Percentiles rank a stretch among this genome's conserved stretches.
phyloP scores from a whole-genome alignment of 345 rosid species.

The Hibiscus syriacus region DNA sequence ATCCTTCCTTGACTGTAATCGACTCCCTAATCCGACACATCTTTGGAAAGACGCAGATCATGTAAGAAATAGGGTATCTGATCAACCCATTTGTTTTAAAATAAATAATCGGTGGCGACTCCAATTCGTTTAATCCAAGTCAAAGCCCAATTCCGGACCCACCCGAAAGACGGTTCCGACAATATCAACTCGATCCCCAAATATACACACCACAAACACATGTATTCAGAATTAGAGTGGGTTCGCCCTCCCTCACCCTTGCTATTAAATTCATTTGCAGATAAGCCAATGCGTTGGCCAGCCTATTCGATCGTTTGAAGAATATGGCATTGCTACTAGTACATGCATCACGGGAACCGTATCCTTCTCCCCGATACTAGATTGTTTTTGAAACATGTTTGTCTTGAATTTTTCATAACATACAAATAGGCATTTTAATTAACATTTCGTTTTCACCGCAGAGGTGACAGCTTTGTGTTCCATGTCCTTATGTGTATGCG shows the following conservation, averaged over 20 bases:
- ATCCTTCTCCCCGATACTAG: neutral
- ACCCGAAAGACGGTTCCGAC: too few species aligned
- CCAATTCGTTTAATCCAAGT: too few species aligned
- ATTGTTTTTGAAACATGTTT: neutral
- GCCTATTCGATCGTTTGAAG: neutral
- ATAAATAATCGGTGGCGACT: too few species aligned
- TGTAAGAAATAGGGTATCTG: too few species aligned
- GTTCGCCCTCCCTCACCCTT: neutral
- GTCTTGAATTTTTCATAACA: neutral
- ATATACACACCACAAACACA: neutral
- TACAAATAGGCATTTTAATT: neutral
- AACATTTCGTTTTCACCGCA: neutral
- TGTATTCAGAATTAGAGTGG: neutral
- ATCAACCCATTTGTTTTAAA: too few species aligned
- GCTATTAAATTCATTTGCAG: neutral
- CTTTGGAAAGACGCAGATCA: too few species aligned
- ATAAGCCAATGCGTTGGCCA: neutral
- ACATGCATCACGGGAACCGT: neutral
- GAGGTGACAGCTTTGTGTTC: constrained; percentile 8
- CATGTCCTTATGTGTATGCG: neutral
- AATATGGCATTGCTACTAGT: neutral
- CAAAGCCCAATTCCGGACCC: too few species aligned
- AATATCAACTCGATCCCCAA: too few species aligned
- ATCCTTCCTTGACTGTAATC: too few species aligned
- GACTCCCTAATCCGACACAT: too few species aligned